Evolutionary conservation across 148 eudicot species (phyloP).

Genomic region (Bassia scoparia): DNA sequence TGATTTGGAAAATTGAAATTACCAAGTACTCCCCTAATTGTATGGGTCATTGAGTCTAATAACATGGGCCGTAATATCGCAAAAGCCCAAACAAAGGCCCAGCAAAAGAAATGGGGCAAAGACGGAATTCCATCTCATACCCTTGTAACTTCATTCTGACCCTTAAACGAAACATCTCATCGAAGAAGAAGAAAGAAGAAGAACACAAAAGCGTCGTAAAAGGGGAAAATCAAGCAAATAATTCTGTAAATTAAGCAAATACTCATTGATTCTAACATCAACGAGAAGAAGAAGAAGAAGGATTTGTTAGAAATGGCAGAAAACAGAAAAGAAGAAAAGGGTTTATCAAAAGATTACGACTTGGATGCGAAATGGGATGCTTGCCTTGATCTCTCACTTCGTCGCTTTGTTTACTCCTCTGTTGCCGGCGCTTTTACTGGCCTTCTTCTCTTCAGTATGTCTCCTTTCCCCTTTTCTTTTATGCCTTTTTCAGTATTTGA

Average conservation of each 20-base stretch:
- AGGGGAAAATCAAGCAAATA: not conserved
- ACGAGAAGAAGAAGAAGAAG: not conserved
- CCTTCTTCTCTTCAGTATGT: slow-evolving; percentile 79
- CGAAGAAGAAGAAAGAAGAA: not conserved
- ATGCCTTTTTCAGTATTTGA: not conserved
- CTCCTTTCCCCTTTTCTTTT: not conserved
- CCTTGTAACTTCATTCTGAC: no score
- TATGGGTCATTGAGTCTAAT: no score
- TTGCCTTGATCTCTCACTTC: slow-evolving; percentile 74
- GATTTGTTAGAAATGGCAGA: slow-evolving; percentile 42
- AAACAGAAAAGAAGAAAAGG: slow-evolving; percentile 32
- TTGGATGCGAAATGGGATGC: slow-evolving; percentile 84
- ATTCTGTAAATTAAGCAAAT: not conserved
- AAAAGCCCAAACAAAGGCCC: no score
- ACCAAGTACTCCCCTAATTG: no score
- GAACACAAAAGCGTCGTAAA: not conserved
- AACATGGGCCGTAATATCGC: no score
- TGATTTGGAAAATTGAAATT: no score
- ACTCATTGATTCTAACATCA: not conserved
- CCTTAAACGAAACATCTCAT: no score
- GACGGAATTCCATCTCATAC: no score
- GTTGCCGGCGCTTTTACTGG: slow-evolving; percentile 69
- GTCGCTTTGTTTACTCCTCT: slow-evolving; percentile 68
- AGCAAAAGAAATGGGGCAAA: no score
- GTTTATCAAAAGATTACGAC: slow-evolving; percentile 43